Evolutionary conservation across 2,329 filamentous ascomycete genomes (phyloP), one percentile per base, ranked within the genome.

Genomic region (Ophiostoma piceae): DNA sequence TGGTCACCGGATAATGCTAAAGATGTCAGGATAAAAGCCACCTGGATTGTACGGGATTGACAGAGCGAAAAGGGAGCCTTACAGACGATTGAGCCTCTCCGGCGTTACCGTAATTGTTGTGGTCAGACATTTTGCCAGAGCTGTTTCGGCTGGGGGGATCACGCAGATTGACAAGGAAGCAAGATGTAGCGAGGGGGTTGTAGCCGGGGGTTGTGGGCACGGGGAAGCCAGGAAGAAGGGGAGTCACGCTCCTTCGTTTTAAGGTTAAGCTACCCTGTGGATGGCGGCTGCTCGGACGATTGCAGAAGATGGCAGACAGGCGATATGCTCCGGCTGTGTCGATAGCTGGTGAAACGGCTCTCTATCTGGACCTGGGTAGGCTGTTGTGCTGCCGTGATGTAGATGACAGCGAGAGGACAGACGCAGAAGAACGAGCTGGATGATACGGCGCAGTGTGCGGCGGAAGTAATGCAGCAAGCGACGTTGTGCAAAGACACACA

Each of bases 121-220:
- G 72, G 41, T 74, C 73, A 37, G 73, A 68, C 74, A 75, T 75
- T 66, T 71, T 69, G 65, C 16, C n/a, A 29, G 35, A 37, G 29
- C 14, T 67, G 22, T 47, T 67, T 16, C 12, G 39, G 19, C 37
- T 26, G 65, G 39, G 39, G n/a, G 64, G 62, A 35, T n/a, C 4
- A 16, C 37, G n/a, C 19, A 43, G 64, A n/a, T n/a, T 37, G 35
- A n/a, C 62, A 66, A 41, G 35, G 62, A 41, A 41, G 29, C 57
- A 62, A 35, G 12, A 16, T 35, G n/a, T 16, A 35, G 54, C 54
- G 16, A 60, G 54, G 54, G 43, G 43, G 43, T 47, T 47, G 26
- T 16, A 60, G 54, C n/a, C 57, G 14, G 57, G 26, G 57, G 57
- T 29, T 29, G 57, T 29, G 57, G 57, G 57, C 57, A 32, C 26